phyloP scores from a whole-genome alignment of 1,284 basidiomycete species.

The Irpex sp. region DNA sequence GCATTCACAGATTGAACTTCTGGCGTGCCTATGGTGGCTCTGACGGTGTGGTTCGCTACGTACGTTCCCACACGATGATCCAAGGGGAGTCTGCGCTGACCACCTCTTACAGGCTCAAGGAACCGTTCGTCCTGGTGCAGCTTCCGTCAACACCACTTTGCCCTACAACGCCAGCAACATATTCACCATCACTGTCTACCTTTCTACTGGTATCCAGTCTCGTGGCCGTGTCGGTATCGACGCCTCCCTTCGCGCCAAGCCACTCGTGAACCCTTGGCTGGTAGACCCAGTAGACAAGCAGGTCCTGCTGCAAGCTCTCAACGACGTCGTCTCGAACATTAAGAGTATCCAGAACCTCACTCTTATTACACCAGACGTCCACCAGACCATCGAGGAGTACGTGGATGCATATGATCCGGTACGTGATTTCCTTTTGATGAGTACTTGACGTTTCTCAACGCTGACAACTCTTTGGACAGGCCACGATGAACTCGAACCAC shows the following conservation, averaged over 20 bases:
- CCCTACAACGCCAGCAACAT: conserved; percentile 53
- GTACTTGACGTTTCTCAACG: neutral
- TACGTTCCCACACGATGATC: conserved; percentile 22
- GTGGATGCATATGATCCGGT: conserved; percentile 47
- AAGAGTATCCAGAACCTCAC: conserved; percentile 41
- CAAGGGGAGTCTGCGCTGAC: neutral
- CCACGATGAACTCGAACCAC: conserved; percentile 51
- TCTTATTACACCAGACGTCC: conserved; percentile 57
- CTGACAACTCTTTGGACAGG: conserved; percentile 1
- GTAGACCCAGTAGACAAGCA: conserved; percentile 51
- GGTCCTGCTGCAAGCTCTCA: conserved; percentile 44
- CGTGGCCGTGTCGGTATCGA: conserved; percentile 60
- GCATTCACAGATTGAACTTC: conserved; percentile 48
- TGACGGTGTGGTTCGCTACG: conserved; percentile 48
- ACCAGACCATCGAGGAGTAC: conserved; percentile 48
- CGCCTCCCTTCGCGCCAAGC: conserved; percentile 43
- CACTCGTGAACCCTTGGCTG: conserved; percentile 56
- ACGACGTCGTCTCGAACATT: conserved; percentile 42
- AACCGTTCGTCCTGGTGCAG: conserved; percentile 61
- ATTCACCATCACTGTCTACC: conserved; percentile 58
- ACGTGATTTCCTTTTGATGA: conserved; percentile 13
- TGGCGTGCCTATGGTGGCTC: conserved; percentile 49
- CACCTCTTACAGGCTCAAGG: conserved; percentile 46
- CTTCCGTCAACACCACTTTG: conserved; percentile 44
- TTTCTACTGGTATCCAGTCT: conserved; percentile 54